Base-by-base conservation (phyloP, 306 rosid species). In the Glycyrrhiza uralensis region DNA sequence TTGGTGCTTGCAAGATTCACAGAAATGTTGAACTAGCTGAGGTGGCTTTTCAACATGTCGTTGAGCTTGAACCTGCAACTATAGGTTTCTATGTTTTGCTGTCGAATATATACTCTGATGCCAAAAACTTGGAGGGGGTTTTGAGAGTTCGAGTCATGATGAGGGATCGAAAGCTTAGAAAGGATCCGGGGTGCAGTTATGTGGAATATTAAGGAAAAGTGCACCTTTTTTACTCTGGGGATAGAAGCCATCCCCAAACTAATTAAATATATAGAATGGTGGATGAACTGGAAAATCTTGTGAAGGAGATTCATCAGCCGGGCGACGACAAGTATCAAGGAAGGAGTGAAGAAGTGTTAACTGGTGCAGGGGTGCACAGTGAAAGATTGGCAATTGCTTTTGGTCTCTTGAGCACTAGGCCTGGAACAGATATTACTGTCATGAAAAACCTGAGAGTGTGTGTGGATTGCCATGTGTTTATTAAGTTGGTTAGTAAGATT, bases 1-100 rank as follows among this genome's bases (percentile, higher is more conserved):
- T 93, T 68, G 92, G 96, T 75, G 96, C 98, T 11, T 93, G 97
- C 78, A 87, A 91, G 79, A 93, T 90, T 59, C 94, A 93, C 79
- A 79, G 81, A 72, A 85, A 87, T 64, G 80, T 85, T 10, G 82
- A 84, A 78, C 74, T 92, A 24, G 98, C 95, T 49, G 96, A 90
- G 78, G 67, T 87, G 61, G 96, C 92, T 20, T 92, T 92, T 81
- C 79, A 79, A 42, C 82, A 69, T 66, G 80, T 86, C 18, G 58
- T 84, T n/a, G 84, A 88, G 71, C 89, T 88, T 36, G 98, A 92
- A 65, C 96, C 95, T 10, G 50, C 74, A 42, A 90, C 90, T 73
- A 88, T 81, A 15, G 93, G 98, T 60, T 93, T 90, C 75, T 93
- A 93, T 71, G 96, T 90, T 49, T 80, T 93, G 78, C 63, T 93